phyloP scores from a whole-genome alignment of 78 protist genomes.

The Mastigamoeba balamuthi region DNA sequence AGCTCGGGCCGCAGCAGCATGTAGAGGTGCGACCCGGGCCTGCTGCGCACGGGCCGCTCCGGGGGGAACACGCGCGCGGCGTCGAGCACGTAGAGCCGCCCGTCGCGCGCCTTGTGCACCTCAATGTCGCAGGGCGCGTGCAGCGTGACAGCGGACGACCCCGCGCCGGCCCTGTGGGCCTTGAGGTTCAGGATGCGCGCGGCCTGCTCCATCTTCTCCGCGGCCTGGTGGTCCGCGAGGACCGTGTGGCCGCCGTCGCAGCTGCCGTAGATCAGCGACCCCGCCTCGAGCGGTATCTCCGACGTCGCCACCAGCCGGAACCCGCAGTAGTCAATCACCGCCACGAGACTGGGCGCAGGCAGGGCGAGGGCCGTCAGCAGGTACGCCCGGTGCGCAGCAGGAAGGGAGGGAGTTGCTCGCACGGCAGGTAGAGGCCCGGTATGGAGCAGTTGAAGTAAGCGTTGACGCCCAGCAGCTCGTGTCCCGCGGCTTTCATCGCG shows the following conservation, averaged over 20 bases:
- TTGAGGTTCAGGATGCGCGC: slow-evolving; percentile 33
- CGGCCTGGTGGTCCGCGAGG: not conserved
- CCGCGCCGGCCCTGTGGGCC: not conserved
- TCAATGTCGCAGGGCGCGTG: not conserved
- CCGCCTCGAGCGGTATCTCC: slow-evolving; percentile 6
- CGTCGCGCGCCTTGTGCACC: slow-evolving; percentile 18
- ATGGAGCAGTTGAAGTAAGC: slow-evolving; percentile 23
- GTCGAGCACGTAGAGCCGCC: slow-evolving; percentile 24
- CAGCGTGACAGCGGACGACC: not conserved
- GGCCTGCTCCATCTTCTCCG: slow-evolving; percentile 18
- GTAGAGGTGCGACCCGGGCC: slow-evolving; percentile 22
- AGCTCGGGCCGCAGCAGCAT: slow-evolving; percentile 31
- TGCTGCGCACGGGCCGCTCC: slow-evolving; percentile 22
- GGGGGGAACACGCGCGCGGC: slow-evolving; percentile 45
- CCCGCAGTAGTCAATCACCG: not conserved
- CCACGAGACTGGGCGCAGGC: not conserved
- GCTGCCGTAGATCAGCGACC: slow-evolving; percentile 40
- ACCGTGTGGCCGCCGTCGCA: slow-evolving; percentile 36
- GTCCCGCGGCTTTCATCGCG: slow-evolving; percentile 48
- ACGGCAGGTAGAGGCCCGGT: slow-evolving; percentile 25
- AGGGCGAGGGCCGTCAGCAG: too few species aligned
- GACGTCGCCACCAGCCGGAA: slow-evolving; percentile 33
- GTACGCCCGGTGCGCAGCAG: too few species aligned
- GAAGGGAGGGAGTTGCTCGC: not conserved
- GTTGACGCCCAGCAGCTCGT: slow-evolving; percentile 37